Conservation (phyloP, 371 early-diverging fungal species). For the Zancudomyces culisetae region DNA sequence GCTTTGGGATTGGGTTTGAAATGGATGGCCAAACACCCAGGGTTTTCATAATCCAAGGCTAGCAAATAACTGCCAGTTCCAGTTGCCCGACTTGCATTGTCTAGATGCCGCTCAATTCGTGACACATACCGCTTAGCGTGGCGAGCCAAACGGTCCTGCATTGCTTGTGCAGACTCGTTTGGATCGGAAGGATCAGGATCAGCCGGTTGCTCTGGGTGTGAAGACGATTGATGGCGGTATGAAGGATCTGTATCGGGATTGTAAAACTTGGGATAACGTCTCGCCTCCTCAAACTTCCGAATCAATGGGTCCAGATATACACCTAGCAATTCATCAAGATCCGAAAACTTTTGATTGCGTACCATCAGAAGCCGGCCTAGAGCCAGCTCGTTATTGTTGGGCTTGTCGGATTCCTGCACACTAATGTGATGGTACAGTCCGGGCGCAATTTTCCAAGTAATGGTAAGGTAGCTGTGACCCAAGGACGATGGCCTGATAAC, state of each 20-base stretch:
- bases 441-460: conserved; percentile 84
- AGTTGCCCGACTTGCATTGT: conserved; percentile 17
- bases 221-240: conserved; percentile 3
- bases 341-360: conserved; percentile 48
- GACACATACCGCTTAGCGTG: conserved; percentile 3
- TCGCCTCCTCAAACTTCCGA: conserved; percentile 41
- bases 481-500: conserved; percentile 84
- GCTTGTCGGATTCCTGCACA: conserved; percentile 53
- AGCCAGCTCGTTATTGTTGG: conserved; percentile 29
- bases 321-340: conserved; percentile 81
- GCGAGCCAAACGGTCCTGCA: conserved; percentile 5
- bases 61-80: conserved; percentile 24
- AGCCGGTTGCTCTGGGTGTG: not conserved
- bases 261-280: conserved; percentile 40
- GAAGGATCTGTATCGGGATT: conserved; percentile 25
- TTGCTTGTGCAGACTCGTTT: conserved; percentile 19
- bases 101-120: conserved; percentile 7
- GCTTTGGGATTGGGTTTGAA: conserved; percentile 18
- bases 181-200: conserved; percentile 11
- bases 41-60: conserved; percentile 12
- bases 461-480: conserved; percentile 65
- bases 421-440: conserved; percentile 76
- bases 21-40: conserved; percentile 17
- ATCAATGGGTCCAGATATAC: conserved; percentile 67
- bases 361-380: conserved; percentile 23